Base-by-base conservation (phyloP, 2,329 filamentous ascomycete species). In the Pyrenophora teres region DNA sequence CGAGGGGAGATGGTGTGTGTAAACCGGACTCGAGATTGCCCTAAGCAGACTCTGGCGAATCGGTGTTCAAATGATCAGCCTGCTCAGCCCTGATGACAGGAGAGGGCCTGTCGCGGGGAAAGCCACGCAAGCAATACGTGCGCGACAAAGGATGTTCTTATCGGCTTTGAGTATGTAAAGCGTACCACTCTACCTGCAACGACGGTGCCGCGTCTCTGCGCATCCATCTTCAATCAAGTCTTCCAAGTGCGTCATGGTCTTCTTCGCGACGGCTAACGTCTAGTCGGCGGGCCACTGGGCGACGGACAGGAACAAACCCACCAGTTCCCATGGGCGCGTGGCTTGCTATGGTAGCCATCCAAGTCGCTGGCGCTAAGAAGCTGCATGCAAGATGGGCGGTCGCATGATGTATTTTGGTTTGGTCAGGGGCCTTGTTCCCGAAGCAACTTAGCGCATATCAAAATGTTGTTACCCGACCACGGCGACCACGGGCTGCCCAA, bases 31-130 rank as follows among this genome's bases (percentile, higher is more conserved):
- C 47, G 57, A 63, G 60, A 61, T 62, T 65, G 48, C 46, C 50
- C 52, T 54, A 57, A 35, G 42, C 40, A 36, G 41, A 40, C 40
- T 18, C 30, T 45, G 55, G 67, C 68, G 68, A 70, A 71, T 68
- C 43, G 59, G 56, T 63, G 56, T 53, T 56, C 67, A 62, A 55
- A 63, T 59, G 64, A 59, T 54, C 58, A 59, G 60, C 58, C 60
- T 52, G 56, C 55, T 30, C 27, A 30, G 27, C 27, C 27, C 27
- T 30, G 27, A 30, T 59, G 59, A 63, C 61, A 56, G 54, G 58
- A 56, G 46, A 43, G 51, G 59, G 55, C 62, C 52, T 57, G 53
- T 52, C 49, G 40, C 21, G 42, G 23, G 37, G 40, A 36, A 25
- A 57, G 54, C 57, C 60, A 64, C 62, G 52, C 62, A 52, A 49